Conservation (phyloP, 176 grass and related monocot genomes). For the Zoysia japonica region DNA sequence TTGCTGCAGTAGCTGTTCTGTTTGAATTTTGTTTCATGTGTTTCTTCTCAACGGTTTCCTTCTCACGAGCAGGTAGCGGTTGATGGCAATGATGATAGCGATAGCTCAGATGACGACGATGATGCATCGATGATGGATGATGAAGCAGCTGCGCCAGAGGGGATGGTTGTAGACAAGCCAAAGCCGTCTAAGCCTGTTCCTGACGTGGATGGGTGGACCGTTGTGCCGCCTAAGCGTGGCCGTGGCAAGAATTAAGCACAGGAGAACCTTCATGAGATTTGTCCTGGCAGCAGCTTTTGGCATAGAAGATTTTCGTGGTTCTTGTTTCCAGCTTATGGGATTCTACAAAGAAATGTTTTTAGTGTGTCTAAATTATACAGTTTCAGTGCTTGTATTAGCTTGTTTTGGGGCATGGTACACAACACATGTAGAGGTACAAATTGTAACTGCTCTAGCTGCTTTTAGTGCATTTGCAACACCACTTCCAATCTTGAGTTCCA, state of each 20-base stretch:
- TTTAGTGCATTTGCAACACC: too few relatives aligned
- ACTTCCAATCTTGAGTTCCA: too few relatives aligned
- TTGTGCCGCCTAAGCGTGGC: conserved; percentile 58
- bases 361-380: background rate
- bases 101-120: conserved; percentile 51
- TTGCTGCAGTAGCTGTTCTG: background rate
- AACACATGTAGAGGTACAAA: background rate
- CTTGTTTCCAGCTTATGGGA: background rate
- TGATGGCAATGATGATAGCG: conserved; percentile 44
- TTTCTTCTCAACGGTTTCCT: conserved; percentile 1
- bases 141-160: conserved; percentile 28
- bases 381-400: background rate
- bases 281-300: background rate
- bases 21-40: background rate
- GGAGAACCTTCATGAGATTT: background rate
- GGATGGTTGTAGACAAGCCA: conserved; percentile 52
- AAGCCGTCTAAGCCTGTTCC: conserved; percentile 44
- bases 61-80: conserved; percentile 32
- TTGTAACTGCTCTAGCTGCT: too few relatives aligned
- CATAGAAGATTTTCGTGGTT: background rate
- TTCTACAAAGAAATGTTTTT: background rate
- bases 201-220: conserved; percentile 80
- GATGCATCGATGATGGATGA: conserved; percentile 42
- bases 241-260: conserved; percentile 42
- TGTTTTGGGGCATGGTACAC: background rate